These are phyloP conservation scores for Cystobasidiaceae sp. DNA, from an alignment of 1,284 basidiomycete genomes.

Conservation along the genomic window DNA sequence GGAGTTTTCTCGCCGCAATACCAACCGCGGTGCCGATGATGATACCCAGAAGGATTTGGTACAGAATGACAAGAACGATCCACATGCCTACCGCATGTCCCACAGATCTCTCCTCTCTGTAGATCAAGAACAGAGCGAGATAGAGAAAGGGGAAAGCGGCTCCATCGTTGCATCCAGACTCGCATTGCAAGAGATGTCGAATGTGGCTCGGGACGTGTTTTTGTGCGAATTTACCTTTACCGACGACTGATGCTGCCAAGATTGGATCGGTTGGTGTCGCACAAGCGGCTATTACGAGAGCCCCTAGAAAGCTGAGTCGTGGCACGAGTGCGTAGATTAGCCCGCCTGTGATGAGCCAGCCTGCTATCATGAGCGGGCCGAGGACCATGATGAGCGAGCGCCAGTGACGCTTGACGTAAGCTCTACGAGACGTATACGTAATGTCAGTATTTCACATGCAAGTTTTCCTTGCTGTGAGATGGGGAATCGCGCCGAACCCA, in stretches of 20 bases:
- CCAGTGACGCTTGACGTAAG: conserved; percentile 44
- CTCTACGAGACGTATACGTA: not conserved
- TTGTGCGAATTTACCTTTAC: conserved; percentile 89
- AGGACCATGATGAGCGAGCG: conserved; percentile 46
- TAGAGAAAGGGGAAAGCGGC: conserved; percentile 94
- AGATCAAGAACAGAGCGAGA: conserved; percentile 80
- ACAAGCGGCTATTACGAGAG: conserved; percentile 84
- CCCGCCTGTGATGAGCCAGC: conserved; percentile 46
- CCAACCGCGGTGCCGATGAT: conserved; percentile 76
- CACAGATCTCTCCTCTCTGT: conserved; percentile 64
- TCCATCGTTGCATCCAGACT: conserved; percentile 74
- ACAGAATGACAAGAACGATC: conserved; percentile 64
- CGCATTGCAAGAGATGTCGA: conserved; percentile 83
- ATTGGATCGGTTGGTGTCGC: conserved; percentile 92
- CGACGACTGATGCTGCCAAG: conserved; percentile 62
- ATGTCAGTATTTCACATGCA: conserved; percentile 33
- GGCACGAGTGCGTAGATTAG: conserved; percentile 87
- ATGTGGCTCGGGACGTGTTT: conserved; percentile 97
- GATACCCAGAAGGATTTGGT: conserved; percentile 76
- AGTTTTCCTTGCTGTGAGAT: conserved; percentile 39
- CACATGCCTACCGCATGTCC: conserved; percentile 58
- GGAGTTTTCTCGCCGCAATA: conserved; percentile 77
- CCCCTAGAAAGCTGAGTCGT: conserved; percentile 74
- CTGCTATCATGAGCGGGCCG: conserved; percentile 40
- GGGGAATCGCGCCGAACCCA: too few relatives aligned